Conservation (phyloP, 768 basidiomycete species). For the Mycena vulgaris region DNA sequence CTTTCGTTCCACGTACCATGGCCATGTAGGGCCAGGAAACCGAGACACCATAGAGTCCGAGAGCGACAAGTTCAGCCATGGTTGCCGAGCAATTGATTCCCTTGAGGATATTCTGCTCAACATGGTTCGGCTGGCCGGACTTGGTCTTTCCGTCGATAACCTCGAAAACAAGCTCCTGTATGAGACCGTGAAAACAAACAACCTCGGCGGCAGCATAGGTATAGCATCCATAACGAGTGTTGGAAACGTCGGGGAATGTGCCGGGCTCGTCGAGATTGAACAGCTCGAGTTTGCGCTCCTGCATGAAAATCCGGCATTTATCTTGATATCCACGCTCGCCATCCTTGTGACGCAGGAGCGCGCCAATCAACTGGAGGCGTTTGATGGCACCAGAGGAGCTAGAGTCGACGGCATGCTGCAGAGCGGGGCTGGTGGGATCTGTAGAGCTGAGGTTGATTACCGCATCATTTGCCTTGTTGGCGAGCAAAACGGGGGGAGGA, state of each 20-base stretch:
- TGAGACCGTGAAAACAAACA: conserved; percentile 15
- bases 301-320: conserved; percentile 26
- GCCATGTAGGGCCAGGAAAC: conserved; percentile 46
- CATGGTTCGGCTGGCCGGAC: conserved; percentile 35
- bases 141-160: conserved; percentile 37
- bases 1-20: conserved; percentile 34
- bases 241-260: conserved; percentile 44
- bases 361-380: conserved; percentile 40
- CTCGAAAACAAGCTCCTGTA: conserved; percentile 23
- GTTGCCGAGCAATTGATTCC: conserved; percentile 26
- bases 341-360: conserved; percentile 47
- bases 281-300: conserved; percentile 25
- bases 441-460: conserved; percentile 29
- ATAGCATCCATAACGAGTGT: conserved; percentile 28
- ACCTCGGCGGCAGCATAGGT: not conserved
- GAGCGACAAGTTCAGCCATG: conserved; percentile 40
- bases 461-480: conserved; percentile 46
- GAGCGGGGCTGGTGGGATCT: not conserved
- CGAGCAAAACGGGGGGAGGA: conserved; percentile 38
- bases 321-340: conserved; percentile 47
- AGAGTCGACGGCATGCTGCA: not conserved
- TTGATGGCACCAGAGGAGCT: conserved; percentile 38
- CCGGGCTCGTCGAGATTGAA: conserved; percentile 16
- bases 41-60: conserved; percentile 39
- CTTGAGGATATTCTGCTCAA: conserved; percentile 43